Percentiles rank a stretch among this genome's conserved stretches.
phyloP scores from a whole-genome alignment of 352 stramenopile species.

The Salisapilia sapeloensis region DNA sequence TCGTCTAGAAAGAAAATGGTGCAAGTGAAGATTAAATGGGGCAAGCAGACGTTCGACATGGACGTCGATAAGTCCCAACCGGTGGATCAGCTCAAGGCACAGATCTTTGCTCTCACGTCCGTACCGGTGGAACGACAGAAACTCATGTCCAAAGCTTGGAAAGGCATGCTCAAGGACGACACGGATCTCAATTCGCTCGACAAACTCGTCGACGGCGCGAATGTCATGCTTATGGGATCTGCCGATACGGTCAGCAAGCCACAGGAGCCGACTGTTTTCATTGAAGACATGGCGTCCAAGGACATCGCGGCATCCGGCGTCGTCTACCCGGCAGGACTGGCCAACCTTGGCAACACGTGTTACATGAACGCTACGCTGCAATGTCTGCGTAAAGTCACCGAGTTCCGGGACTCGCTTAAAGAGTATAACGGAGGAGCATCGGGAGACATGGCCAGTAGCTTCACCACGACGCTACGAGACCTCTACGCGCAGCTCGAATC shows the following conservation, averaged over 20 bases:
- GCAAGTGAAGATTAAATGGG: constrained; percentile 73
- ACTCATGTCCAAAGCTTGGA: constrained; percentile 82
- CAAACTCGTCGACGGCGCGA: constrained; percentile 35
- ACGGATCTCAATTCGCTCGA: constrained; percentile 29
- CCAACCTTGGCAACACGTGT: constrained; percentile 87
- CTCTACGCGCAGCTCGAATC: constrained; percentile 66
- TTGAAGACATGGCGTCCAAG: constrained; percentile 73
- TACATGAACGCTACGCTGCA: constrained; percentile 92
- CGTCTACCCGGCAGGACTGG: constrained; percentile 81
- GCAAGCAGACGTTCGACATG: constrained; percentile 71
- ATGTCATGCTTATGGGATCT: constrained; percentile 90
- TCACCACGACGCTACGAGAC: constrained; percentile 57
- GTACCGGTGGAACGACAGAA: constrained; percentile 79
- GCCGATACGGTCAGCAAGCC: constrained; percentile 83
- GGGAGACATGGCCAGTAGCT: constrained; percentile 46
- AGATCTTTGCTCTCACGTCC: constrained; percentile 68
- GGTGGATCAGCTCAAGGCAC: constrained; percentile 58
- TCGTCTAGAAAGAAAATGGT: too few relatives aligned
- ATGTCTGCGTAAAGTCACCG: constrained; percentile 83
- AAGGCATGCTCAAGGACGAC: constrained; percentile 82
- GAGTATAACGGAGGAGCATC: constrained; percentile 30
- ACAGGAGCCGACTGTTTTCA: constrained; percentile 60
- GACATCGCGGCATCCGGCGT: constrained; percentile 72
- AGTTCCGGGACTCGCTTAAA: constrained; percentile 77
- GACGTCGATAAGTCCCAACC: constrained; percentile 41